These are phyloP conservation scores for Penicillium diatomitis DNA, from an alignment of 495 filamentous ascomycete species.

Conservation along the genomic window DNA sequence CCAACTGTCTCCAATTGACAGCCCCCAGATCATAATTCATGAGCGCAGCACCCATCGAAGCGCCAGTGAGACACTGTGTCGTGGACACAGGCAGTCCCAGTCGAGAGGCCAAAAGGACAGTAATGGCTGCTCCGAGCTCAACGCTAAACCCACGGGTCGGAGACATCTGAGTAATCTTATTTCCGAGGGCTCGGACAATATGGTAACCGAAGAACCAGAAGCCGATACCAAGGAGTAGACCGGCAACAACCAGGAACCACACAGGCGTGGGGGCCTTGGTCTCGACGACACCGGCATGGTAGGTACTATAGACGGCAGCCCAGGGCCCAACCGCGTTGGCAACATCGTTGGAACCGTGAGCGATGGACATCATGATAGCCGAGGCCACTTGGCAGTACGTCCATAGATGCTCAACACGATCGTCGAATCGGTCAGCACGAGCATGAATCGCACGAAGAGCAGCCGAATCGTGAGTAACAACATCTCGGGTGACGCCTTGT, in stretches of 20 bases:
- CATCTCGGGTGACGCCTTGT: conserved; percentile 53
- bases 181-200: conserved; percentile 61
- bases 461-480: conserved; percentile 38
- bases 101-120: conserved; percentile 56
- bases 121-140: conserved; percentile 61
- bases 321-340: conserved; percentile 63
- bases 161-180: conserved; percentile 59
- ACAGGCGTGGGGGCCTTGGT: conserved; percentile 46
- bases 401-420: conserved; percentile 61
- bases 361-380: conserved; percentile 61
- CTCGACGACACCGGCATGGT: conserved; percentile 30
- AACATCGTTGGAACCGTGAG: conserved; percentile 70
- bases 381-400: conserved; percentile 62
- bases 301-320: conserved; percentile 54
- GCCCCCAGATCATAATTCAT: conserved; percentile 32
- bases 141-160: conserved; percentile 60
- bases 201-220: conserved; percentile 66
- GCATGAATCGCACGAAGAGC: conserved; percentile 49
- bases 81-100: conserved; percentile 38
- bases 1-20: conserved; percentile 31
- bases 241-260: conserved; percentile 56
- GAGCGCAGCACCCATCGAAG: conserved; percentile 27
- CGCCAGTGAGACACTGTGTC: conserved; percentile 33
- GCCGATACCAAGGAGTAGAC: conserved; percentile 46
- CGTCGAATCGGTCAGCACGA: conserved; percentile 55